Percentiles rank a stretch among this genome's conserved stretches.
Conservation (phyloP, 768 basidiomycete species). For the Pleurotus djamor region DNA sequence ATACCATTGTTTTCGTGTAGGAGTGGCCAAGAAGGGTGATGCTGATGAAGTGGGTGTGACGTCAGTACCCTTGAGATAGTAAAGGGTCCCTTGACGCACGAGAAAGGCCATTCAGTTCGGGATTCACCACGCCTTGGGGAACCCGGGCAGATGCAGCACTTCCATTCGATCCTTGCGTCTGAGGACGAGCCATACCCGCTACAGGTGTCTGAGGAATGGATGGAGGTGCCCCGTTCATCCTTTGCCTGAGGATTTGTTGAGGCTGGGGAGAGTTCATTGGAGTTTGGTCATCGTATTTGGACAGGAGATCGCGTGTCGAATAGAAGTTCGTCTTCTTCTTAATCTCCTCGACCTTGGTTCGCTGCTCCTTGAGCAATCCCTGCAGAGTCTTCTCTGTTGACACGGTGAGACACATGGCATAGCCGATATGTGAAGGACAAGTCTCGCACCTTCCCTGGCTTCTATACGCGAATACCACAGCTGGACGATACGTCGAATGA, state of each 20-base stretch:
- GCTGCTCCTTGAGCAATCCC: slow-evolving; percentile 71
- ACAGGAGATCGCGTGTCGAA: slow-evolving; percentile 84
- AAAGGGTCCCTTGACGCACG: not conserved
- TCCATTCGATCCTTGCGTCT: no score
- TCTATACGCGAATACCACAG: slow-evolving; percentile 82
- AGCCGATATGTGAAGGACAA: not conserved
- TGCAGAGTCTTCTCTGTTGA: slow-evolving; percentile 76
- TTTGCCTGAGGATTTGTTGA: slow-evolving; percentile 30
- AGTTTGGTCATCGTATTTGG: slow-evolving; percentile 76
- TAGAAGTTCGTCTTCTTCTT: slow-evolving; percentile 99
- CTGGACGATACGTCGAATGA: slow-evolving; percentile 78
- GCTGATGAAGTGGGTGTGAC: not conserved
- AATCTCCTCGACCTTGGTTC: slow-evolving; percentile 88
- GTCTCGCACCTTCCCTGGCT: slow-evolving; percentile 67
- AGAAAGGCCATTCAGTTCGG: not conserved
- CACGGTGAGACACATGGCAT: slow-evolving; percentile 6
- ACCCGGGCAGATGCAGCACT: slow-evolving; percentile 20
- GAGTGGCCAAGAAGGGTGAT: slow-evolving; percentile 16
- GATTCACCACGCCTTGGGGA: slow-evolving; percentile 25
- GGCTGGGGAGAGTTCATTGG: slow-evolving; percentile 27
- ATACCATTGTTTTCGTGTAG: slow-evolving; percentile 75
- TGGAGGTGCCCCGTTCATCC: slow-evolving; percentile 22
- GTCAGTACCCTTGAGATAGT: not conserved
- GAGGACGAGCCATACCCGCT: no score
- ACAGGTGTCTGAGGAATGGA: slow-evolving; percentile 16